A percentile compares a stretch with the other conserved stretches of the same genome.
These are phyloP conservation scores for Tulasnella calospora DNA, from an alignment of 768 basidiomycete genomes.

Conservation along the genomic window DNA sequence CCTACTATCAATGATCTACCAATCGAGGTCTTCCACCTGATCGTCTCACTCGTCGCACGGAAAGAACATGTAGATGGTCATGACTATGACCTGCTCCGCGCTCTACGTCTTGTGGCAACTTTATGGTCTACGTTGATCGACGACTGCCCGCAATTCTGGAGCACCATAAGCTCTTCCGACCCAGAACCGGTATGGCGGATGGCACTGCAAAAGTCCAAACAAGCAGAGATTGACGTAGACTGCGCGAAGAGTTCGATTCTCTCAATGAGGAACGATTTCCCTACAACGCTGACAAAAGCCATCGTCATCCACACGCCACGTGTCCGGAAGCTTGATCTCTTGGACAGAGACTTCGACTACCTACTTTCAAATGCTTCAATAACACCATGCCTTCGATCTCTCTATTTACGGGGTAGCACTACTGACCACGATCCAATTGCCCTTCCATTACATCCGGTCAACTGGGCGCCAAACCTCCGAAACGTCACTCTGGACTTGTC, in stretches of 20 bases:
- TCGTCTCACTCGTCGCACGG: background rate
- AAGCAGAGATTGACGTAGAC: background rate
- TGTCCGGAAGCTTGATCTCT: background rate
- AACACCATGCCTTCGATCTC: background rate
- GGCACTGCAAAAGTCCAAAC: background rate
- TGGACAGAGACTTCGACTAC: background rate
- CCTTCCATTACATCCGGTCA: background rate
- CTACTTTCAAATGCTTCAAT: background rate
- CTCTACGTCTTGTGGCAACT: background rate
- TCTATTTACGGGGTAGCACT: background rate
- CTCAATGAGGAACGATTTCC: no score
- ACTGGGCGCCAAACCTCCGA: background rate
- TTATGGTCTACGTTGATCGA: background rate
- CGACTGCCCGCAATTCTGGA: background rate
- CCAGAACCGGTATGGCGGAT: background rate
- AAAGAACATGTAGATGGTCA: rapidly evolving
- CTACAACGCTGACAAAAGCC: background rate
- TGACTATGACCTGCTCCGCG: background rate
- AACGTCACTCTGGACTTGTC: background rate
- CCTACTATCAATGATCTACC: background rate
- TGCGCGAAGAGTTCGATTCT: no score
- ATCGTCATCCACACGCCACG: background rate
- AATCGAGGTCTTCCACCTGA: background rate
- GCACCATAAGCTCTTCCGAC: background rate
- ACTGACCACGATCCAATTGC: background rate